Conservation (phyloP, 352 stramenopile species). For the Phytophthora hybrid region DNA sequence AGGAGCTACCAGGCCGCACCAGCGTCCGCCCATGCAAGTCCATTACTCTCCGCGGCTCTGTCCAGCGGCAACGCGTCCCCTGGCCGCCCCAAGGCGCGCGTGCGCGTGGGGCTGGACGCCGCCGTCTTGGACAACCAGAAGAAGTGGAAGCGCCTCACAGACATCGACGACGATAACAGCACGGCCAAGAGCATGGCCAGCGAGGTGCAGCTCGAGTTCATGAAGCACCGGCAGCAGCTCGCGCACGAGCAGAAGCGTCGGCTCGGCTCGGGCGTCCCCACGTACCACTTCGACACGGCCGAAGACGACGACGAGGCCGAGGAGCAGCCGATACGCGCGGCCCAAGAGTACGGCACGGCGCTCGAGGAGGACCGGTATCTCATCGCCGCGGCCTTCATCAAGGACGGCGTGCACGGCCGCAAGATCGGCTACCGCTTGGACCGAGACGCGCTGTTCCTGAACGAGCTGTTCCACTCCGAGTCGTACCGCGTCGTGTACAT, state of each 20-base stretch:
- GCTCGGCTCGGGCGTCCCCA: slow-evolving; percentile 46
- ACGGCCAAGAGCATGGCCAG: slow-evolving; percentile 88
- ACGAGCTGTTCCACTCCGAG: slow-evolving; percentile 78
- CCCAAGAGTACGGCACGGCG: slow-evolving; percentile 38
- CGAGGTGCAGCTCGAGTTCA: slow-evolving; percentile 80
- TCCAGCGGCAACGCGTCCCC: slow-evolving; percentile 10
- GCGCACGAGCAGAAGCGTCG: slow-evolving; percentile 51
- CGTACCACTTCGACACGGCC: slow-evolving; percentile 44
- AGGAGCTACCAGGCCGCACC: slow-evolving; percentile 19
- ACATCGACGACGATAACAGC: slow-evolving; percentile 82
- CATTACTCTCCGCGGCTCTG: not conserved
- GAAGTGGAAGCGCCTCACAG: slow-evolving; percentile 82
- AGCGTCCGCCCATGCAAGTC: not conserved
- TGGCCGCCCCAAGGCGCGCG: slow-evolving; percentile 29
- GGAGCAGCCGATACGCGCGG: slow-evolving; percentile 41
- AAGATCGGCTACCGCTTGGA: slow-evolving; percentile 87
- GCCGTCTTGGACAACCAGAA: slow-evolving; percentile 80
- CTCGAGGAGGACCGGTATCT: slow-evolving; percentile 76
- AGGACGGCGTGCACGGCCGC: slow-evolving; percentile 83
- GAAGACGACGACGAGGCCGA: slow-evolving; percentile 25
- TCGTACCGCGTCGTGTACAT: slow-evolving; percentile 81
- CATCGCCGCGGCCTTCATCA: slow-evolving; percentile 82
- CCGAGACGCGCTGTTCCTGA: slow-evolving; percentile 68
- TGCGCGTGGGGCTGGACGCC: slow-evolving; percentile 71
- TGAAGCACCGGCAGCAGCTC: slow-evolving; percentile 60